Evolutionary conservation across 176 grass and related monocot genomes (phyloP).

Genomic region (Alopecurus myosuroides): DNA sequence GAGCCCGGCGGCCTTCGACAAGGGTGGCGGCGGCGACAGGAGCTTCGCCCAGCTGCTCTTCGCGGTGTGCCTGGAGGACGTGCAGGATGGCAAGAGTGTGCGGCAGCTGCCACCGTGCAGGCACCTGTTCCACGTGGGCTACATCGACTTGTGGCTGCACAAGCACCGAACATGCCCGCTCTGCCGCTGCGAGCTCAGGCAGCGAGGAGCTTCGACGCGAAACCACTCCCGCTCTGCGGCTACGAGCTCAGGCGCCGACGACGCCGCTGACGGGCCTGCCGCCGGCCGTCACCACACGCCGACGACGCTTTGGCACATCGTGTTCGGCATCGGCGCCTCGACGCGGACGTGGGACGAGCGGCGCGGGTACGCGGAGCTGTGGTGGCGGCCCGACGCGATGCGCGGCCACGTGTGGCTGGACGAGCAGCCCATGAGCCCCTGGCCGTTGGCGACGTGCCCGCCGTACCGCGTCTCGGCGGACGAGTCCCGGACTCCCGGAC

Average conservation of each 20-base stretch:
- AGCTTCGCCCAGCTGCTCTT: conserved; percentile 13
- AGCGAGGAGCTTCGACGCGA: too few species aligned
- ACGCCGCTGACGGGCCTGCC: background rate
- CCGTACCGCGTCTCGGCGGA: conserved; percentile 71
- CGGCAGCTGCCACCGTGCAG: conserved; percentile 37
- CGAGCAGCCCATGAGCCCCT: conserved; percentile 37
- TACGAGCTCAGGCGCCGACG: too few species aligned
- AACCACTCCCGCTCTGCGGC: too few species aligned
- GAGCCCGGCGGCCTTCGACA: background rate
- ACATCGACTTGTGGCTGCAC: conserved; percentile 53
- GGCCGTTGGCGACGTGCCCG: conserved; percentile 49
- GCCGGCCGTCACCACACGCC: background rate
- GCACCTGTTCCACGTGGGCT: conserved; percentile 49
- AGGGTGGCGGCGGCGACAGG: background rate
- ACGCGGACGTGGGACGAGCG: conserved; percentile 55
- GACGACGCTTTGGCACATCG: conserved; percentile 71
- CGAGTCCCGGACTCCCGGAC: conserved; percentile 74
- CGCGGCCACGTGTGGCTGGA: conserved; percentile 94
- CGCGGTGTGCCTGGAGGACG: conserved; percentile 43
- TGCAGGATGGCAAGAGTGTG: conserved; percentile 29
- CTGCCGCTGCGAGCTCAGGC: conserved; percentile 37
- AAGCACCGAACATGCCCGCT: conserved; percentile 40
- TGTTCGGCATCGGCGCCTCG: conserved; percentile 83
- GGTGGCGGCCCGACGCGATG: conserved; percentile 62
- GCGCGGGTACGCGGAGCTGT: conserved; percentile 67